Evolutionary conservation across 768 basidiomycete genomes (phyloP).

Genomic region (Naganishia onofrii): DNA sequence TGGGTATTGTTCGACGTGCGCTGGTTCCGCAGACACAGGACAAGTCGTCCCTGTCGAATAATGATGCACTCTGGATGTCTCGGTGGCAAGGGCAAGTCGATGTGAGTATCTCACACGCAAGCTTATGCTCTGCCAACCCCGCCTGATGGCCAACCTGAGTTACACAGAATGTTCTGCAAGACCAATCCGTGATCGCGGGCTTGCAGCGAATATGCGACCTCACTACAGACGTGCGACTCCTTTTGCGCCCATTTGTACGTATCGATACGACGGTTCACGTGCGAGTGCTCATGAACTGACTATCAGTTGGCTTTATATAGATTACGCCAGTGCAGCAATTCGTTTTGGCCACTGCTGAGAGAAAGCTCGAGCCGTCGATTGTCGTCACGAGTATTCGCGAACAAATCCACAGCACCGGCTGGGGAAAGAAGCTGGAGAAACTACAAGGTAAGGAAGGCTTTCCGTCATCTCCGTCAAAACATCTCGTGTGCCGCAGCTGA

Average conservation of each 20-base stretch:
- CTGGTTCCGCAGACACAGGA: conserved; percentile 37
- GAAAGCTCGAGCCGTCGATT: neutral
- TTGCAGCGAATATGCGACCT: conserved; percentile 40
- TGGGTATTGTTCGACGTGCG: conserved; percentile 55
- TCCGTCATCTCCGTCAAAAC: neutral
- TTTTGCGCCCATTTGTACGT: conserved; percentile 47
- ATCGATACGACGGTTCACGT: neutral
- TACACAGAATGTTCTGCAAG: conserved; percentile 10
- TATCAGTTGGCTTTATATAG: neutral
- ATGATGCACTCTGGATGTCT: conserved; percentile 60
- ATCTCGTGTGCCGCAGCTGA: neutral
- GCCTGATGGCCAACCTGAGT: conserved; percentile 16
- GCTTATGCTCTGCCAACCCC: conserved; percentile 31
- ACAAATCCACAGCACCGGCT: conserved; percentile 45
- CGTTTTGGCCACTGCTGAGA: neutral
- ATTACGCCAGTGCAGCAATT: conserved; percentile 17
- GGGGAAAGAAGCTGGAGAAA: conserved; percentile 43
- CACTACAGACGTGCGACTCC: conserved; percentile 45
- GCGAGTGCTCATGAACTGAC: neutral
- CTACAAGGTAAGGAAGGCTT: conserved; percentile 38
- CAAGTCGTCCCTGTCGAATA: conserved; percentile 39
- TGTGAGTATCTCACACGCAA: conserved; percentile 34
- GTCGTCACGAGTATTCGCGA: conserved; percentile 12
- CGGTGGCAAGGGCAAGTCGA: conserved; percentile 65
- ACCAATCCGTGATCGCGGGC: neutral